Evolutionary conservation across 2,329 filamentous ascomycete species (phyloP), one percentile per base, ranked within the genome.

Genomic region (Myriangium duriaei): DNA sequence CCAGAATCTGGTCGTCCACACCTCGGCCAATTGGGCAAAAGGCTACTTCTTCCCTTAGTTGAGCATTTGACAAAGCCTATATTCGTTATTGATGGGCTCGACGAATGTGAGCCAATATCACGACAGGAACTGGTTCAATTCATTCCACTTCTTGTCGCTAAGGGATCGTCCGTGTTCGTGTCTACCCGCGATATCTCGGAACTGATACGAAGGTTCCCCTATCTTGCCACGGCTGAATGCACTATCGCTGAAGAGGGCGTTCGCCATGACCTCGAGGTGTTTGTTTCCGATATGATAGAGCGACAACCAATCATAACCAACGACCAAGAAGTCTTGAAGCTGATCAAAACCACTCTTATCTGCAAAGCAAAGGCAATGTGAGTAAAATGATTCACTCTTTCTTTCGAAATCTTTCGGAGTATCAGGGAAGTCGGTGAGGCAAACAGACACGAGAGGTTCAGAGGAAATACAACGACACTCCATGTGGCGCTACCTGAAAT

Each of bases 1-100:
- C 29, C 39, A 16, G 11, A 29, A 4, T 15, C 16, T 10, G 5
- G 5, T 5, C 17, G 13, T 13, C 15, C 34, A 5, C 12, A 12
- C 14, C 11, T 13, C 4, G 11, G n/a, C 14, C 34, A 42, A 19
- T 11, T 38, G 9, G 24, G 28, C 11, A 15, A 30, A 13, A 14
- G 26, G 11, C 11, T 42, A 4, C 14, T 42, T 11, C 10, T 30
- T 3, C 35, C 34, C 5, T n/a, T 42, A 5, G 10, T 31, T 4
- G 11, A 13, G 4, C 5, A 19, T 10, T 21, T 30, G 3, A 12
- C 4, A 14, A 4, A 9, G n/a, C 16, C 32, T 10, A 21, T 40
- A 5, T 16, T 42, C 4, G 12, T 42, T 7, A 14, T 42, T 3
- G 41, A 42, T 17, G 41, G 41, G 3, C 36, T 42, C 6, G 41